A percentile compares a stretch with the other conserved stretches of the same genome.
phyloP scores from a whole-genome alignment of 805 yeast genomes.

The Kuraishia capsulata region DNA sequence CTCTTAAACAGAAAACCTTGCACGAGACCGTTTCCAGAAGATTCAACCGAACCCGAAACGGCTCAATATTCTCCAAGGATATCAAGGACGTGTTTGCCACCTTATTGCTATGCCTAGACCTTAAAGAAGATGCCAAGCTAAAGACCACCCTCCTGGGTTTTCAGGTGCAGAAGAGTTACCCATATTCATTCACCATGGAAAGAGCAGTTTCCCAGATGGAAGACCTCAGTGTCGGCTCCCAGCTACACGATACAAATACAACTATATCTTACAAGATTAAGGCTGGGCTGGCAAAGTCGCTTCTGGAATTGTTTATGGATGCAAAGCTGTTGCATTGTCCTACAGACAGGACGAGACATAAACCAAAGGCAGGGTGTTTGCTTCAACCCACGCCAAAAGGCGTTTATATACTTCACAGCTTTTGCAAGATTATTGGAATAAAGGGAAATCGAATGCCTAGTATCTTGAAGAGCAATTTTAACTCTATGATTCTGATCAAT shows the following conservation, averaged over 20 bases:
- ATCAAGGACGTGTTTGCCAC: slow-evolving; percentile 52
- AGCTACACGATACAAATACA: slow-evolving; percentile 40
- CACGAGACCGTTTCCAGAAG: slow-evolving; percentile 35
- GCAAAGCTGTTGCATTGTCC: slow-evolving; percentile 70
- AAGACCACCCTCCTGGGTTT: slow-evolving; percentile 4
- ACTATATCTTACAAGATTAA: slow-evolving; percentile 47
- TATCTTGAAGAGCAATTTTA: slow-evolving; percentile 47
- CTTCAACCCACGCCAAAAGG: slow-evolving; percentile 93
- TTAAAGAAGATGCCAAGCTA: slow-evolving; percentile 19
- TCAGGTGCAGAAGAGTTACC: slow-evolving; percentile 22
- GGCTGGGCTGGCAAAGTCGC: slow-evolving; percentile 33
- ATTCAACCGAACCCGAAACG: slow-evolving; percentile 42
- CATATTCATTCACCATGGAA: slow-evolving; percentile 43
- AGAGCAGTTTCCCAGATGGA: slow-evolving; percentile 47
- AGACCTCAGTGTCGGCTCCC: slow-evolving; percentile 35
- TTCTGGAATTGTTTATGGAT: slow-evolving; percentile 43
- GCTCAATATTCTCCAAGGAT: slow-evolving; percentile 45
- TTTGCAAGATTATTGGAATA: slow-evolving; percentile 49
- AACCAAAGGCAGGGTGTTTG: slow-evolving; percentile 29
- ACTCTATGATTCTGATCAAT: slow-evolving; percentile 60
- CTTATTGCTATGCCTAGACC: slow-evolving; percentile 30
- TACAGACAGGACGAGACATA: slow-evolving; percentile 53
- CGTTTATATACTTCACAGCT: slow-evolving; percentile 54
- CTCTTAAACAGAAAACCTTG: slow-evolving; percentile 13
- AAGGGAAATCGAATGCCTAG: slow-evolving; percentile 27